A percentile compares a stretch with the other conserved stretches of the same genome.
phyloP scores from a whole-genome alignment of 2,329 filamentous ascomycete species.

The Aspergillus amoenus region DNA sequence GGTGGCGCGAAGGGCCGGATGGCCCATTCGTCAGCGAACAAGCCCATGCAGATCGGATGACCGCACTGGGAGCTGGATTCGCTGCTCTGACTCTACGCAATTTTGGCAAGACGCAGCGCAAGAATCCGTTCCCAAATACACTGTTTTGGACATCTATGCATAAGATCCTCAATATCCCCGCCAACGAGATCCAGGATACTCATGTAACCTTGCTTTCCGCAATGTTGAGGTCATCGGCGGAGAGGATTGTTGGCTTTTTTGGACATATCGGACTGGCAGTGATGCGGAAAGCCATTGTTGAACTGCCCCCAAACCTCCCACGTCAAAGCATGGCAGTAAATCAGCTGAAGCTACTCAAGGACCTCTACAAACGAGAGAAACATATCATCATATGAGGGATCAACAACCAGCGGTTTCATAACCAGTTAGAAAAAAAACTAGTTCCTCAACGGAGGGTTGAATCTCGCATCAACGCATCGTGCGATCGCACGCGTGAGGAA shows the following conservation, averaged over 20 bases:
- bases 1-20: conserved; percentile 59
- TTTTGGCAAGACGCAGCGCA: conserved; percentile 67
- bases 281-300: conserved; percentile 68
- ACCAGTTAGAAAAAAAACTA: background rate
- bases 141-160: conserved; percentile 83
- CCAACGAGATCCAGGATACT: conserved; percentile 66
- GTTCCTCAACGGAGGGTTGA: too few relatives aligned
- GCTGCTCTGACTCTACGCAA: conserved; percentile 80
- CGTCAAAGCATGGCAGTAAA: conserved; percentile 38
- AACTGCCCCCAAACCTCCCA: conserved; percentile 59
- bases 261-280: conserved; percentile 73
- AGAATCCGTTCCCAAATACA: conserved; percentile 72
- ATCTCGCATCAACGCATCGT: too few relatives aligned
- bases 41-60: conserved; percentile 78
- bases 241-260: conserved; percentile 77
- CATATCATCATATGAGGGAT: conserved; percentile 35
- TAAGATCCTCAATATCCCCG: conserved; percentile 72
- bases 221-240: conserved; percentile 71
- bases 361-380: conserved; percentile 38
- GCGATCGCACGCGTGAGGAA: too few relatives aligned
- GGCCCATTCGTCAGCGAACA: conserved; percentile 65
- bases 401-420: background rate
- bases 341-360: conserved; percentile 38
- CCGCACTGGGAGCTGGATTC: conserved; percentile 79
- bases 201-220: conserved; percentile 69